These are phyloP conservation scores for Spathaspora girioi DNA, from an alignment of 805 yeast species.

Conservation along the genomic window DNA sequence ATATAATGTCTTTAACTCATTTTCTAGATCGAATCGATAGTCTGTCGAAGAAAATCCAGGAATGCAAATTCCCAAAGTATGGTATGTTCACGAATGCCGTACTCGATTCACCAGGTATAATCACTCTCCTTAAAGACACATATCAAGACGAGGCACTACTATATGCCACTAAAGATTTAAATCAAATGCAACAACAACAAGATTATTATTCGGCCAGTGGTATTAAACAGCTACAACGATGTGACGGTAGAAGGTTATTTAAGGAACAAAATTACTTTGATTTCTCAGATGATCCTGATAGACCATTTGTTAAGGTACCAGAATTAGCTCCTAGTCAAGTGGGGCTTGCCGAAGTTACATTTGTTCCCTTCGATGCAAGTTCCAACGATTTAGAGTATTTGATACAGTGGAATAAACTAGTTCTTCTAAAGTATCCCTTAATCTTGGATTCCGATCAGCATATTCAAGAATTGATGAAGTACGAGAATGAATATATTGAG, in stretches of 20 bases:
- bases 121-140: slow-evolving; percentile 58
- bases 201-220: not conserved
- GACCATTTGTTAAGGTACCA: slow-evolving; percentile 1
- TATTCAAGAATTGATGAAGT: not conserved
- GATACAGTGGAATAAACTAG: not conserved
- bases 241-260: slow-evolving; percentile 45
- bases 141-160: slow-evolving; percentile 48
- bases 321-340: not conserved
- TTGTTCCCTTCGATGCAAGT: not conserved
- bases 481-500: not conserved
- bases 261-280: slow-evolving; percentile 3
- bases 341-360: not conserved
- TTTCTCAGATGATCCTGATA: not conserved
- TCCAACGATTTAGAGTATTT: not conserved
- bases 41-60: slow-evolving; percentile 36
- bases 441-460: not conserved
- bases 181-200: not conserved
- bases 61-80: slow-evolving; percentile 48
- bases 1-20: slow-evolving; percentile 18
- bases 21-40: slow-evolving; percentile 32
- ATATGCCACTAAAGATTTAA: slow-evolving; percentile 29
- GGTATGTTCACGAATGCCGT: slow-evolving; percentile 68
- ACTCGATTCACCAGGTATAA: slow-evolving; percentile 48
- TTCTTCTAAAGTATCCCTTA: not conserved
- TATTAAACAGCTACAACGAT: slow-evolving; percentile 38